These are phyloP conservation scores for Cokeromyces recurvatus DNA, from an alignment of 371 early-diverging fungal species.

Conservation along the genomic window DNA sequence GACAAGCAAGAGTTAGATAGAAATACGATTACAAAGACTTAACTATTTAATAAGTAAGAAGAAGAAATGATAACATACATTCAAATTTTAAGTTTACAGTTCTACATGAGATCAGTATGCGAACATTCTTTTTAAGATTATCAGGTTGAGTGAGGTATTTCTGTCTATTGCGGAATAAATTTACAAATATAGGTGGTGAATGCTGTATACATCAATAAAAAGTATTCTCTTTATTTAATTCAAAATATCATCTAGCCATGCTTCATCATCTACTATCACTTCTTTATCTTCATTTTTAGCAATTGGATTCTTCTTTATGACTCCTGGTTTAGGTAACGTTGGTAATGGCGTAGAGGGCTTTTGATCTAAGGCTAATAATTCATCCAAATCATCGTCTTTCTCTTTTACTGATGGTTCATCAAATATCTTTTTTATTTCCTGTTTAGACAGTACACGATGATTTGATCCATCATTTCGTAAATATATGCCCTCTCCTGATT, in stretches of 20 bases:
- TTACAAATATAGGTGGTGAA: too few relatives aligned
- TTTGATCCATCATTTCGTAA: slow-evolving; percentile 33
- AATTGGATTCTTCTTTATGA: slow-evolving; percentile 10
- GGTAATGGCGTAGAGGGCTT: neutral
- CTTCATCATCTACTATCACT: slow-evolving; percentile 29
- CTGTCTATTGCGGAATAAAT: too few relatives aligned
- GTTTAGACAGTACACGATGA: slow-evolving; percentile 5
- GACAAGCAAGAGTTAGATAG: too few relatives aligned
- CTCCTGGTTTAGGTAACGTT: slow-evolving; percentile 18
- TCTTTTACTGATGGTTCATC: neutral
- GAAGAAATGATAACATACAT: too few relatives aligned
- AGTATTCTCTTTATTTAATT: slow-evolving; percentile 5
- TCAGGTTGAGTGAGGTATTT: too few relatives aligned
- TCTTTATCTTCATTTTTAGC: neutral
- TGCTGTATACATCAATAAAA: too few relatives aligned
- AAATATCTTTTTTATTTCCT: neutral
- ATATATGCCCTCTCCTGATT: slow-evolving; percentile 29
- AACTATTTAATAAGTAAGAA: too few relatives aligned
- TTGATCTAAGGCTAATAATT: slow-evolving; percentile 15
- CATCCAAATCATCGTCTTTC: slow-evolving; percentile 21
- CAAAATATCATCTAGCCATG: slow-evolving; percentile 42
- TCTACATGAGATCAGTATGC: too few relatives aligned
- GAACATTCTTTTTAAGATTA: too few relatives aligned
- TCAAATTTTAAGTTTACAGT: too few relatives aligned
- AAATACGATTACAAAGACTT: too few relatives aligned